Conservation (phyloP, 495 filamentous ascomycete genomes). For the Letharia columbiana region DNA sequence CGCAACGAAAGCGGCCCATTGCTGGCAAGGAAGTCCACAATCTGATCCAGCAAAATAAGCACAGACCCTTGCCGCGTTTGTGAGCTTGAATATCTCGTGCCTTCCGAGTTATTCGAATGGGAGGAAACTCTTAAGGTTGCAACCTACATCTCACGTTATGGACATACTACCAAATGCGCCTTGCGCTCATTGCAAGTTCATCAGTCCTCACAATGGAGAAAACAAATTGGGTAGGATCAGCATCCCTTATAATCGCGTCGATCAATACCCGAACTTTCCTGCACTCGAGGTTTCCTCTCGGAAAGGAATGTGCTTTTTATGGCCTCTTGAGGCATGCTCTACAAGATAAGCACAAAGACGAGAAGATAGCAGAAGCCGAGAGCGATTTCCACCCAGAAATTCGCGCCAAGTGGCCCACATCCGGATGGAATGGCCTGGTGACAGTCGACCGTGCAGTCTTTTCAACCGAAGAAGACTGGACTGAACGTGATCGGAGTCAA, state of each 20-base stretch:
- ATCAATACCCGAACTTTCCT: not conserved
- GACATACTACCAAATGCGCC: not conserved
- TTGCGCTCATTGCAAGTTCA: not conserved
- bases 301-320: not conserved
- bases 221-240: not conserved
- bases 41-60: too few species aligned
- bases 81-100: too few species aligned
- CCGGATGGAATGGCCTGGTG: not conserved
- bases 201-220: not conserved
- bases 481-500: not conserved
- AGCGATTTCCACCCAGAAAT: not conserved
- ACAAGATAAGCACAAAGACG: not conserved
- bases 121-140: not conserved
- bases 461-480: not conserved
- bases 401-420: not conserved
- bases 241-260: not conserved
- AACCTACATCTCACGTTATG: not conserved
- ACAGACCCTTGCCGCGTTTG: too few species aligned
- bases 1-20: too few species aligned
- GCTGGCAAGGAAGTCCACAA: too few species aligned
- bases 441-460: not conserved
- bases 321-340: not conserved
- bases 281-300: not conserved
- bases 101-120: not conserved
- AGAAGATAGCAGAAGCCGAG: not conserved